Base-by-base conservation (phyloP, 148 eudicot species). In the Diospyros kaki region DNA sequence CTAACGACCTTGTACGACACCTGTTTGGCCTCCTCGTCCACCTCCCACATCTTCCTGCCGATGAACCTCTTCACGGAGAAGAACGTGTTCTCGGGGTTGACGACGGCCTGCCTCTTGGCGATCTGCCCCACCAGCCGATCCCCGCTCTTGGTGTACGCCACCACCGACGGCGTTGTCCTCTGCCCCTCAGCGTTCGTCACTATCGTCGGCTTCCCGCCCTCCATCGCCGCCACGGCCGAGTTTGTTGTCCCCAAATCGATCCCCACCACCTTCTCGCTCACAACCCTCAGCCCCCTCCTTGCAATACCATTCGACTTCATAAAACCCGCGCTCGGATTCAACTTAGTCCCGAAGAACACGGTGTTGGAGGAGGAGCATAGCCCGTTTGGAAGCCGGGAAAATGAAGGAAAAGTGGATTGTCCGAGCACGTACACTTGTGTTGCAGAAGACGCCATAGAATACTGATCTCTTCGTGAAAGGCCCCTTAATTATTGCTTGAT, bases 11-110 rank as follows among this genome's bases (percentile, higher is more conserved):
- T 88, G 73, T 90, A 90, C 53, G 90, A 86, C 9, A 90, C 95
- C 64, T 88, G 90, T 80, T 88, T 89, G 1, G 90, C 83, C 67
- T 90, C 95, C 56, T 88, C 95, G 74, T 88, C 95, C 3, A 64
- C 66, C 66, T 38, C 84, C 64, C 52, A 53, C 81, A 78, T 78
- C 76, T 82, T 82, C 79, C 84, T 82, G 56, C 84, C 81, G 40
- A 82, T 77, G 69, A 82, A 82, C 73, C 84, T 74, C 81, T 82
- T 82, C 78, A 82, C 84, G 17, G 85, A 82, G 39, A 82, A 82
- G 54, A 82, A 82, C 17, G 85, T 82, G 48, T 82, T 82, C 54
- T 82, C 81, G 10, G 85, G 85, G 63, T 82, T 82, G 69, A 82
- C 85, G 59, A 82, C 85, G 53, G 85, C 79, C 65, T 82, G 85